These are phyloP conservation scores for Trichoderma brevicompactum DNA, from an alignment of 2,329 filamentous ascomycete genomes.

Conservation along the genomic window DNA sequence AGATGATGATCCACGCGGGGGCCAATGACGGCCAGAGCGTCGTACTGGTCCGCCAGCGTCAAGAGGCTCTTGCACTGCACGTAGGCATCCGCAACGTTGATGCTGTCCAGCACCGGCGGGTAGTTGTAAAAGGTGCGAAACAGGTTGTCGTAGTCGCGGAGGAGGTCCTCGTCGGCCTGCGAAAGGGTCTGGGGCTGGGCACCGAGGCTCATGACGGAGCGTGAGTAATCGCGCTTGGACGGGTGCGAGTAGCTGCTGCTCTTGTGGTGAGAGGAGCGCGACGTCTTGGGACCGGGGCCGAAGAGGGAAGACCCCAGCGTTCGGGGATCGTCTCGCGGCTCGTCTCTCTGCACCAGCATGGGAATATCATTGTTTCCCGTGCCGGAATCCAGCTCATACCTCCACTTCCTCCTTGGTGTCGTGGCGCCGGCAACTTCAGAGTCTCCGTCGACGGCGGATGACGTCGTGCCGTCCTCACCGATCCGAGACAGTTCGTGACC, in stretches of 20 bases:
- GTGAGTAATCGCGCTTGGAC: conserved; percentile 69
- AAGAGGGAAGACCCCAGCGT: conserved; percentile 39
- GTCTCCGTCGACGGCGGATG: conserved; percentile 34
- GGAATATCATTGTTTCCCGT: conserved; percentile 75
- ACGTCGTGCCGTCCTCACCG: conserved; percentile 49
- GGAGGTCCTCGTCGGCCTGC: conserved; percentile 70
- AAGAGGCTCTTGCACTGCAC: conserved; percentile 92
- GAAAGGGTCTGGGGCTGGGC: conserved; percentile 52
- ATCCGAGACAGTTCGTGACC: conserved; percentile 59
- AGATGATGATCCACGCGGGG: conserved; percentile 92
- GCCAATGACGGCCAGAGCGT: conserved; percentile 84
- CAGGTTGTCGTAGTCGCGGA: conserved; percentile 93
- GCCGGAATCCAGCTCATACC: conserved; percentile 84
- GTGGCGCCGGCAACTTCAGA: conserved; percentile 16
- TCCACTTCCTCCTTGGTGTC: conserved; percentile 66
- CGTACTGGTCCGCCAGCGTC: conserved; percentile 90
- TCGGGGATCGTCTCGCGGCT: conserved; percentile 31
- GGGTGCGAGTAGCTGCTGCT: conserved; percentile 55
- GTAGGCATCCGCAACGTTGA: conserved; percentile 92
- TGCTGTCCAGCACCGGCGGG: conserved; percentile 75
- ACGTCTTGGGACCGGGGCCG: conserved; percentile 50
- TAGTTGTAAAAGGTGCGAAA: conserved; percentile 98
- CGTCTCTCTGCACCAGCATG: conserved; percentile 83
- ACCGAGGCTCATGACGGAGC: conserved; percentile 81
- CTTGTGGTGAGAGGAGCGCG: conserved; percentile 40